phyloP scores from a whole-genome alignment of 2,329 filamentous ascomycete species.

The Colletotrichum echinochloae region DNA sequence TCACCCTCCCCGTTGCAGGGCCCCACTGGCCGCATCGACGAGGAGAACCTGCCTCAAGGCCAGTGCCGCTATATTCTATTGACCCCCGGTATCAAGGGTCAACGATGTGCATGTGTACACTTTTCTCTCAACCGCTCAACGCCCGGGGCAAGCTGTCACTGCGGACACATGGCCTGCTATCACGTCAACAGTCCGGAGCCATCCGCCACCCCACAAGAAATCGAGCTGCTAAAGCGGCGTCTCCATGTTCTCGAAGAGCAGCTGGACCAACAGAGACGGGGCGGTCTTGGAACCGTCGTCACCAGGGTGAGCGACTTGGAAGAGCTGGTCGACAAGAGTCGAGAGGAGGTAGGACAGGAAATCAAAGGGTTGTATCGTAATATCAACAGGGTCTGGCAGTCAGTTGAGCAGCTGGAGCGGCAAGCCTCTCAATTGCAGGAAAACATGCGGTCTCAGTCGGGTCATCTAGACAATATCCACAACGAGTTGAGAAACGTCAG shows the following conservation, averaged over 20 bases:
- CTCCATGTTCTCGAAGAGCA: conserved; percentile 59
- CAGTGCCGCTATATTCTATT: conserved; percentile 71
- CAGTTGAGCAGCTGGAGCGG: conserved; percentile 60
- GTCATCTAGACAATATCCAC: conserved; percentile 55
- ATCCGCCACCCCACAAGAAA: conserved; percentile 58
- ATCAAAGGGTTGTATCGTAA: conserved; percentile 67
- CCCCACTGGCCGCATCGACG: conserved; percentile 50
- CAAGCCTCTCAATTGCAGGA: conserved; percentile 51
- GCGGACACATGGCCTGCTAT: conserved; percentile 71
- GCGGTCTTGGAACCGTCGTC: conserved; percentile 55
- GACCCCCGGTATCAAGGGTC: conserved; percentile 67
- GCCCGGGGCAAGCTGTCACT: conserved; percentile 67
- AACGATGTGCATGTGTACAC: conserved; percentile 69
- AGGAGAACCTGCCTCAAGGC: conserved; percentile 64
- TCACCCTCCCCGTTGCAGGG: conserved; percentile 47
- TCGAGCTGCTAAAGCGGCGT: conserved; percentile 62
- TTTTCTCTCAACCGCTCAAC: conserved; percentile 67
- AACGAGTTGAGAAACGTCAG: conserved; percentile 59
- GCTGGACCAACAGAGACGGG: conserved; percentile 52
- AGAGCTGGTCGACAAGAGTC: conserved; percentile 65
- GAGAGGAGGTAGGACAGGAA: conserved; percentile 63
- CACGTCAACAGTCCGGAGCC: conserved; percentile 63
- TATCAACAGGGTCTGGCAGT: conserved; percentile 65
- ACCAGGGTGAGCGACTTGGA: conserved; percentile 64
- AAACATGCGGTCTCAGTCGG: conserved; percentile 54